Percentiles rank a stretch among this genome's conserved stretches.
These are phyloP conservation scores for Aspergillus pseudonomiae DNA, from an alignment of 2,329 filamentous ascomycete genomes.

Conservation along the genomic window DNA sequence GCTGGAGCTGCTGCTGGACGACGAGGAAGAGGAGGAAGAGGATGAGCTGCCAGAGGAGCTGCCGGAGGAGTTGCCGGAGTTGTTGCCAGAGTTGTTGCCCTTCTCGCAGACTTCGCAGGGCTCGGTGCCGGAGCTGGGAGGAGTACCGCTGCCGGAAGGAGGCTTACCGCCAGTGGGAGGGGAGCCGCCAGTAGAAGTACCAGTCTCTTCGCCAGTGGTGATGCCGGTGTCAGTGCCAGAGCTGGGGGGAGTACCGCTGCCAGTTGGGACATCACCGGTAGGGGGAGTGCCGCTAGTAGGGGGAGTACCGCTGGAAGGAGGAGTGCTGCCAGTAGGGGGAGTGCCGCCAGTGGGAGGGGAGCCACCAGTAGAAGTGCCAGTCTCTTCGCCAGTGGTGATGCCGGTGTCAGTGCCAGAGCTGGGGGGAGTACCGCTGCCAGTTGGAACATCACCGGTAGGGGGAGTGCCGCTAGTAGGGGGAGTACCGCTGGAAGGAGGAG, in stretches of 20 bases:
- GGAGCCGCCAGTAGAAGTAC: not conserved
- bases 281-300: not conserved
- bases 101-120: not conserved
- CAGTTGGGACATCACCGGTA: no score
- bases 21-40: no score
- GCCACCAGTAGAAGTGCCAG: not conserved
- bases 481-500: not conserved
- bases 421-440: not conserved
- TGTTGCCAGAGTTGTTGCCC: not conserved
- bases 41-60: no score
- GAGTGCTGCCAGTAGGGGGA: not conserved
- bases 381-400: not conserved
- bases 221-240: not conserved
- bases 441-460: no score
- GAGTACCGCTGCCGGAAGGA: not conserved
- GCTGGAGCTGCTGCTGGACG: not conserved
- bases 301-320: no score
- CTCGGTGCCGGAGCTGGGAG: not conserved
- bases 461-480: not conserved
- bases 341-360: not conserved
- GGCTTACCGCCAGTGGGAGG: not conserved
- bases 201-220: not conserved
- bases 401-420: not conserved
- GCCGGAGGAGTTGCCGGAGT: not conserved
- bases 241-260: not conserved